Percentiles rank a stretch among this genome's conserved stretches.
phyloP scores from a whole-genome alignment of 2,329 filamentous ascomycete species.

The Mycosphaerella arachidis region DNA sequence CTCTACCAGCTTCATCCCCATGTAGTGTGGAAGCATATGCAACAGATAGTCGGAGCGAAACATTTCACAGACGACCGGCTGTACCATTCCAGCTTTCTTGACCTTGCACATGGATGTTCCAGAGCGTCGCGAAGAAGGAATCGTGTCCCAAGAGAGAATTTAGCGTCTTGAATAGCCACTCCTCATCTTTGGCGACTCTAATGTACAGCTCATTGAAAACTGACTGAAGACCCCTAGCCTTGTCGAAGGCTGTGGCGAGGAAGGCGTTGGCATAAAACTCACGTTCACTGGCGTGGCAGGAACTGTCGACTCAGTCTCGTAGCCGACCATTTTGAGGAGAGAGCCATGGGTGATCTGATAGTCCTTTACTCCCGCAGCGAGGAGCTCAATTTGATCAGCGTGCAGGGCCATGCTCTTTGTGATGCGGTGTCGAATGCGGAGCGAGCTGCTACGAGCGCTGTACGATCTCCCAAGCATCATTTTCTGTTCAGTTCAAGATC shows the following conservation, averaged over 20 bases:
- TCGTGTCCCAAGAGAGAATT: conserved; percentile 34
- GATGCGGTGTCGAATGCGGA: not conserved
- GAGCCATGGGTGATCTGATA: conserved; percentile 42
- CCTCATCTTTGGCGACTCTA: conserved; percentile 46
- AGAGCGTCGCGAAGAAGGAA: conserved; percentile 35
- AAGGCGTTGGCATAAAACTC: conserved; percentile 36
- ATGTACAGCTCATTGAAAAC: conserved; percentile 52
- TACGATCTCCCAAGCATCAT: too few relatives aligned
- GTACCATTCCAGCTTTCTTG: conserved; percentile 29
- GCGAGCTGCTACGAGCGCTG: too few relatives aligned
- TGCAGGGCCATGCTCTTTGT: conserved; percentile 2
- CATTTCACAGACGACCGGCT: conserved; percentile 36
- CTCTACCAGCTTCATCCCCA: conserved; percentile 42
- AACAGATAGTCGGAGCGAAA: conserved; percentile 47
- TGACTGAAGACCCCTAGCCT: conserved; percentile 55
- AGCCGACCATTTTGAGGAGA: conserved; percentile 34
- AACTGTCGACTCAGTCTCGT: conserved; percentile 26
- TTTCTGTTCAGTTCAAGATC: too few relatives aligned
- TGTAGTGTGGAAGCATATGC: conserved; percentile 18
- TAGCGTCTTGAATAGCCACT: conserved; percentile 35
- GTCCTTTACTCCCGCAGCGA: conserved; percentile 37
- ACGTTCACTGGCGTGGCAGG: conserved; percentile 33
- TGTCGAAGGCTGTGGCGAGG: conserved; percentile 31
- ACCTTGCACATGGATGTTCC: conserved; percentile 36
- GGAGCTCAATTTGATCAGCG: conserved; percentile 10